phyloP scores from a whole-genome alignment of 768 basidiomycete species.

The Thelephora aurantiotincta region DNA sequence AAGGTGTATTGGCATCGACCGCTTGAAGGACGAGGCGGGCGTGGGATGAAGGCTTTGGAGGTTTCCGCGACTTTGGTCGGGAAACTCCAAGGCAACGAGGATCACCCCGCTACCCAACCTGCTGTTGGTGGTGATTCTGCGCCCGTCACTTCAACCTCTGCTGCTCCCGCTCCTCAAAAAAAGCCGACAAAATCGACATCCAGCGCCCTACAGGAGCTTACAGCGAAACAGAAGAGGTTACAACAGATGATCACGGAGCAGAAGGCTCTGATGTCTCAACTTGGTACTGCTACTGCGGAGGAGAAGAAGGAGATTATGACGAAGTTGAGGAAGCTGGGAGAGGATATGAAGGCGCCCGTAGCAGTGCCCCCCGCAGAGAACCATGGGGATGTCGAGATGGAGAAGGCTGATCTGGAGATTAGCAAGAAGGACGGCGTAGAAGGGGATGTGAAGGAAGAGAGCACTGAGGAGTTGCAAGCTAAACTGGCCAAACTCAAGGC shows the following conservation, averaged over 20 bases:
- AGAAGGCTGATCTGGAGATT: conserved; percentile 72
- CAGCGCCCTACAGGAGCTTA: conserved; percentile 34
- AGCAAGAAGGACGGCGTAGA: conserved; percentile 38
- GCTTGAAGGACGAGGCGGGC: conserved; percentile 79
- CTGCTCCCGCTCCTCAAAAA: conserved; percentile 23
- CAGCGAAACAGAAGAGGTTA: conserved; percentile 59
- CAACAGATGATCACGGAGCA: conserved; percentile 83
- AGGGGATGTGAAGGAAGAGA: conserved; percentile 33
- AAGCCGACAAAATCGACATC: conserved; percentile 17
- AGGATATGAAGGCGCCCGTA: conserved; percentile 50
- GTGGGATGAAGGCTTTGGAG: conserved; percentile 64
- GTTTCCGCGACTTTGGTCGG: conserved; percentile 69
- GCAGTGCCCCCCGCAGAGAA: conserved; percentile 23
- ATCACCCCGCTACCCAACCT: conserved; percentile 7
- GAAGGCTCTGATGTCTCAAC: conserved; percentile 65
- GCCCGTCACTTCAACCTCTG: conserved; percentile 9
- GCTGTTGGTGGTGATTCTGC: conserved; percentile 10
- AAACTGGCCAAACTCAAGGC: conserved; percentile 66
- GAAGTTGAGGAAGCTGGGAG: conserved; percentile 57
- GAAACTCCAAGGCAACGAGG: conserved; percentile 33
- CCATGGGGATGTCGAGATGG: conserved; percentile 41
- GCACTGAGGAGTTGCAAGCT: conserved; percentile 57
- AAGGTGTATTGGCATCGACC: conserved; percentile 94
- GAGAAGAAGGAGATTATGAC: conserved; percentile 75
- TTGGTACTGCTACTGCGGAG: conserved; percentile 45